These are phyloP conservation scores for Begonia masoniana DNA, from an alignment of 306 rosid species.

Conservation along the genomic window DNA sequence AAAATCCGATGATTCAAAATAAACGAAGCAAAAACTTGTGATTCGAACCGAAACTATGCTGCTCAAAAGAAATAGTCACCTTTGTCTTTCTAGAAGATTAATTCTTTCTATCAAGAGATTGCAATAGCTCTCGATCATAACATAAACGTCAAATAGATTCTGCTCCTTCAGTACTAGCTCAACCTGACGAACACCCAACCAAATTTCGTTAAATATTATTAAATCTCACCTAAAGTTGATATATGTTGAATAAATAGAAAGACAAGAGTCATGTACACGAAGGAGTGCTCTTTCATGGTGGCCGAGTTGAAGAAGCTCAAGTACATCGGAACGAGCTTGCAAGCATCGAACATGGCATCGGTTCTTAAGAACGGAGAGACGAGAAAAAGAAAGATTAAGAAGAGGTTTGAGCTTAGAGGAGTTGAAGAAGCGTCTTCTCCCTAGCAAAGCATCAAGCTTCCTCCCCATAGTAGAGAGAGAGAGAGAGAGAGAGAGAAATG, in stretches of 20 bases:
- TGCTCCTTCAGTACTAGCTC: constrained; percentile 82
- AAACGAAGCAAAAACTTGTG: not conserved
- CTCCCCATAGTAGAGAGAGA: constrained; percentile 35
- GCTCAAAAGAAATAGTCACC: constrained; percentile 19
- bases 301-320: constrained; percentile 61
- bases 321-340: constrained; percentile 53
- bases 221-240: no score
- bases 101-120: constrained; percentile 58
- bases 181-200: constrained; percentile 24
- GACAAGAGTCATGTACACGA: constrained; percentile 26
- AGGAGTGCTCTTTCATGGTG: constrained; percentile 69
- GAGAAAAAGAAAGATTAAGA: constrained; percentile 52
- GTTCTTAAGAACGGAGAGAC: constrained; percentile 53
- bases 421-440: constrained; percentile 37
- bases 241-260: no score
- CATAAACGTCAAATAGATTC: constrained; percentile 62
- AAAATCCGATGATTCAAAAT: not conserved
- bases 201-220: not conserved
- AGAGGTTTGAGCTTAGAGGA: constrained; percentile 42
- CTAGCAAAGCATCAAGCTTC: constrained; percentile 53
- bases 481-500: no score
- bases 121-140: constrained; percentile 55
- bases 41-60: not conserved
- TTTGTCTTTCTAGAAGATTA: constrained; percentile 62
- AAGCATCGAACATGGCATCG: constrained; percentile 44